A percentile compares a stretch with the other conserved stretches of the same genome.
These are phyloP conservation scores for Diaporthe citrichinensis DNA, from an alignment of 2,329 filamentous ascomycete species.

Conservation along the genomic window DNA sequence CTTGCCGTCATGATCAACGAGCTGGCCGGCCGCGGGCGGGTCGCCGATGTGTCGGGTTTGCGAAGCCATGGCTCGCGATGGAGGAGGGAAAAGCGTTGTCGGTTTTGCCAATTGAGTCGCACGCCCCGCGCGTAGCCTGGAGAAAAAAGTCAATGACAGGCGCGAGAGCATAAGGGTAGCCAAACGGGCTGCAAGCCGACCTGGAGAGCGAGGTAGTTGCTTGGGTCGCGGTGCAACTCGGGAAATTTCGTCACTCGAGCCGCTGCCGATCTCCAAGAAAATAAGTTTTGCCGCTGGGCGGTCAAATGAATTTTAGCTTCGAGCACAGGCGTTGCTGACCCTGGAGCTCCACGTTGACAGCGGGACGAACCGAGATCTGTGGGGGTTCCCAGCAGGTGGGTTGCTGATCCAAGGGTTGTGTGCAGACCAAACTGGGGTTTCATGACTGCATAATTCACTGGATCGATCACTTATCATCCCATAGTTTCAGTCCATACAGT, in stretches of 20 bases:
- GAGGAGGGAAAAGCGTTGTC: background rate
- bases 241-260: conserved; percentile 14
- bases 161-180: conserved; percentile 35
- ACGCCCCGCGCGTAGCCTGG: conserved; percentile 17
- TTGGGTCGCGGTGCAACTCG: background rate
- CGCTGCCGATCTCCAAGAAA: conserved; percentile 21
- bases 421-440: background rate
- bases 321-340: conserved; percentile 23
- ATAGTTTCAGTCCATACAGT: background rate
- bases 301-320: conserved; percentile 16
- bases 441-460: background rate
- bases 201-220: conserved; percentile 1
- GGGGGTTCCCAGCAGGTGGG: conserved; percentile 20
- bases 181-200: background rate
- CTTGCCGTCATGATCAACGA: conserved; percentile 59
- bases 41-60: conserved; percentile 43
- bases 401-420: background rate
- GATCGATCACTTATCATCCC: background rate
- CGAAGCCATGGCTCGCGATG: conserved; percentile 44
- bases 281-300: conserved; percentile 39
- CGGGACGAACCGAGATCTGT: conserved; percentile 35
- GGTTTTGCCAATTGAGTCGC: conserved; percentile 6
- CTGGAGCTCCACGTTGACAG: conserved; percentile 13
- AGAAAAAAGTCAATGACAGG: background rate
- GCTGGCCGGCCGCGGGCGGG: conserved; percentile 51